Base-by-base conservation (phyloP, 1,139 yeast species). In the Pichia sp. region DNA sequence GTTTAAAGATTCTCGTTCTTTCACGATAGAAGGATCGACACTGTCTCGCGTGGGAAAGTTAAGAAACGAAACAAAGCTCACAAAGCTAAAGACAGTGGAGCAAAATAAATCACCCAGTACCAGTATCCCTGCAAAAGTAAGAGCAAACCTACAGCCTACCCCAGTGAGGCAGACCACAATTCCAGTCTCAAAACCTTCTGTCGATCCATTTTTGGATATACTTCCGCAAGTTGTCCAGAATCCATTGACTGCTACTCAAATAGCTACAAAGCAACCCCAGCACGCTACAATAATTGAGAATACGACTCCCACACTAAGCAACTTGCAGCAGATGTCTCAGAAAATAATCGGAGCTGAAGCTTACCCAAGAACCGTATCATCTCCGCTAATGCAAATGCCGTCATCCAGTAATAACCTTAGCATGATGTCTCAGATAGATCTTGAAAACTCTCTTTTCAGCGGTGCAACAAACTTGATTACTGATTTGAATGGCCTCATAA, bases 391-490 rank as follows among this genome's bases (percentile, higher is more conserved):
- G 5, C 19, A 42, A n/a, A 3, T 37, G 26, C 4, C 18, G 10
- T 18, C 39, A 13, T 21, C 48, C n/a, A 16, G 16, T 21, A 9
- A 26, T 34, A 36, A 23, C 30, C 51, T 43, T 13, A 31, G 37
- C 26, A 22, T 23, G 4, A 2, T 31, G 21, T 55, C 51, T 16
- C 53, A 41, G 31, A 49, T 56, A 12, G 66, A 63, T 31, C 41
- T 65, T 1, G 67, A 65, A 49, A 60, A 61, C 41, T 64, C 60
- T 36, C 52, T 80, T 18, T 74, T 79, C 56, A 74, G 75, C 55
- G 83, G 79, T 48, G 84, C 84, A 3, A 70, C 75, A 30, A 61
- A 72, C 39, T 65, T 80, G 55, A 82, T 80, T 18, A 72, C 73
- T 47, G 83, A 79, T 55, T 69, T 79, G 58, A 73, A 74, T 55